phyloP scores from a whole-genome alignment of 805 yeast genomes.

The Wickerhamomyces rabaulensis region DNA sequence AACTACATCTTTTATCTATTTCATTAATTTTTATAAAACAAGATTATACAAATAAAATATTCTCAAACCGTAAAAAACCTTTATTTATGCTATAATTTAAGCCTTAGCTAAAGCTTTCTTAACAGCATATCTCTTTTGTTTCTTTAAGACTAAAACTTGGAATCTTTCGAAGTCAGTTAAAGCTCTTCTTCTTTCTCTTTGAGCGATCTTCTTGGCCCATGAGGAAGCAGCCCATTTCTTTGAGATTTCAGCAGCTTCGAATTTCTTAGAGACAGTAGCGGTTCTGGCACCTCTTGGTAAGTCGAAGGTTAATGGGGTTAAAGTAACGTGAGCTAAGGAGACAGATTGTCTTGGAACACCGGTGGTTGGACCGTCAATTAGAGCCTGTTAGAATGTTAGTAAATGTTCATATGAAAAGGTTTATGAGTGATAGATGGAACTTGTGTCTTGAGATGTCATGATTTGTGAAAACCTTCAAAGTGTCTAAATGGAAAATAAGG shows the following conservation, averaged over 20 bases:
- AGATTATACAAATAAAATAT: constrained; percentile 10
- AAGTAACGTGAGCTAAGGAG: constrained; percentile 79
- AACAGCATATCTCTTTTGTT: constrained; percentile 93
- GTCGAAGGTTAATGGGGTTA: constrained; percentile 87
- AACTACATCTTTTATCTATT: neutral
- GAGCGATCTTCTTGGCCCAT: constrained; percentile 98
- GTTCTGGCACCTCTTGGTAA: constrained; percentile 96
- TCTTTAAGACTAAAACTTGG: constrained; percentile 96
- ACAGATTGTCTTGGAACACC: constrained; percentile 90
- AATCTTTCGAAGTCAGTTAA: constrained; percentile 98
- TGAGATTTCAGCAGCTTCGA: constrained; percentile 85
- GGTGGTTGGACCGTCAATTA: constrained; percentile 92
- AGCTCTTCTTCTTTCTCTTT: constrained; percentile 87
- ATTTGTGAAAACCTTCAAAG: neutral
- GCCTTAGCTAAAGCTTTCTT: constrained; percentile 97
- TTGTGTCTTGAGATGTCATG: neutral
- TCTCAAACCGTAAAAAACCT: neutral
- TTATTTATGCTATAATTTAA: constrained; percentile 32
- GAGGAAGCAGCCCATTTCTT: constrained; percentile 89
- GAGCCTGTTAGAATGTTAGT: constrained; percentile 49
- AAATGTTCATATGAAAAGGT: constrained; percentile 1
- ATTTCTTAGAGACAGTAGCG: constrained; percentile 81
- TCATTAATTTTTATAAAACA: constrained; percentile 9
- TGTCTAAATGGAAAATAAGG: no score
- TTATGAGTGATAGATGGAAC: neutral